Percentiles rank a stretch among this genome's conserved stretches.
phyloP scores from a whole-genome alignment of 2,329 filamentous ascomycete genomes.

The Proliferodiscus dingleyae region DNA sequence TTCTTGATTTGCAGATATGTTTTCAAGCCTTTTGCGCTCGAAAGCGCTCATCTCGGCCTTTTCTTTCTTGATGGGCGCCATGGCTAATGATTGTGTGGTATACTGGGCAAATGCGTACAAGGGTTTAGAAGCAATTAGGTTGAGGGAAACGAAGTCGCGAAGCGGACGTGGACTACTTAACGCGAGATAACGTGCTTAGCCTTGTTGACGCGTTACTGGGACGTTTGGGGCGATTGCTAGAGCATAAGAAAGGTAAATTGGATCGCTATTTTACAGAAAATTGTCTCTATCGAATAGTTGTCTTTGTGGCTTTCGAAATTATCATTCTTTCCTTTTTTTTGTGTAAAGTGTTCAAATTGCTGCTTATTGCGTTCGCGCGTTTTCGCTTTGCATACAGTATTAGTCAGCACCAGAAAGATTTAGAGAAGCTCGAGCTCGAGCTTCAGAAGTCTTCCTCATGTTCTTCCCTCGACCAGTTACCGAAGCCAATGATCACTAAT shows the following conservation, averaged over 20 bases:
- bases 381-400: neutral
- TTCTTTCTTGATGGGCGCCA: conserved; percentile 41
- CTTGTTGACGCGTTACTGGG: neutral
- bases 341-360: too few species aligned
- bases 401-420: neutral
- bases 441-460: neutral
- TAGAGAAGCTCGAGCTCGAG: neutral
- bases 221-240: neutral
- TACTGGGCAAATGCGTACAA: neutral
- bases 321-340: too few species aligned
- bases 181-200: conserved; percentile 4
- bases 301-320: too few species aligned
- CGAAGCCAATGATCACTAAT: too few species aligned
- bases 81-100: conserved; percentile 30
- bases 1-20: conserved; percentile 81
- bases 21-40: conserved; percentile 77
- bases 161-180: neutral
- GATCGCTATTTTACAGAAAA: too few species aligned
- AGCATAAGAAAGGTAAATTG: too few species aligned
- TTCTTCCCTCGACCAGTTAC: neutral
- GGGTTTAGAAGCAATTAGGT: neutral
- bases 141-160: conserved; percentile 3
- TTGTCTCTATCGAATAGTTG: too few species aligned
- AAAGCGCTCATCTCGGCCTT: conserved; percentile 70
- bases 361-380: neutral